Percentiles rank a stretch among this genome's conserved stretches.
phyloP scores from a whole-genome alignment of 139 green algal species.

The Closterium sp. region DNA sequence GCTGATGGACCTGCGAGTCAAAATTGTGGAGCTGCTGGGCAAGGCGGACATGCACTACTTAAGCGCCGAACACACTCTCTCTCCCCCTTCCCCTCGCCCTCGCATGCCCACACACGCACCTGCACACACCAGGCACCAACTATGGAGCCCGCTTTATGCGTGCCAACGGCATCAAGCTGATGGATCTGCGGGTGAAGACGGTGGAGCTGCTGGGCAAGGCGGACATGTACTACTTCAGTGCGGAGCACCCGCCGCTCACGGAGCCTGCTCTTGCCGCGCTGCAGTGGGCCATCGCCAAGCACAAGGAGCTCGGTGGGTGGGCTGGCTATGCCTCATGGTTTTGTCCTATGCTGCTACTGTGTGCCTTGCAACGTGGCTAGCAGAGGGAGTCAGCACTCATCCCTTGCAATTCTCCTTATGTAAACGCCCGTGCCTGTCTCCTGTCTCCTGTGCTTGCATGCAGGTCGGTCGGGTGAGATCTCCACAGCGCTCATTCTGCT shows the following conservation, averaged over 20 bases:
- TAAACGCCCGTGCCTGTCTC: neutral
- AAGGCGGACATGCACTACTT: slow-evolving; percentile 49
- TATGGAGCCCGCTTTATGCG: slow-evolving; percentile 22
- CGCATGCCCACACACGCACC: too few species aligned
- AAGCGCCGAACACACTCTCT: slow-evolving; percentile 43
- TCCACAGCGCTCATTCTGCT: slow-evolving; percentile 27
- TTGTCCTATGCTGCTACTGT: too few species aligned
- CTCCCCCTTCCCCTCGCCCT: slow-evolving; percentile 32
- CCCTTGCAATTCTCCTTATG: neutral
- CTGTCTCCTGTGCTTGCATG: neutral
- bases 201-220: slow-evolving; percentile 49
- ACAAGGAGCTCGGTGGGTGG: neutral
- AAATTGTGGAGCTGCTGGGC: slow-evolving; percentile 44
- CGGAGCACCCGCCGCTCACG: slow-evolving; percentile 49
- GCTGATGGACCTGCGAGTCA: slow-evolving; percentile 24
- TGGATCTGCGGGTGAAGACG: slow-evolving; percentile 40
- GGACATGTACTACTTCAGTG: slow-evolving; percentile 48
- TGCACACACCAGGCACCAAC: slow-evolving; percentile 35
- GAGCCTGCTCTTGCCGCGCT: slow-evolving; percentile 11
- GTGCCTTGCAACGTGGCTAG: too few species aligned
- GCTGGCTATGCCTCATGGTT: too few species aligned
- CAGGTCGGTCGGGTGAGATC: slow-evolving; percentile 23
- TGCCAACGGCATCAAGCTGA: slow-evolving; percentile 30
- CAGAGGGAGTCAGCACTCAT: too few species aligned
- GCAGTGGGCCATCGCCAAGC: slow-evolving; percentile 34